phyloP scores from a whole-genome alignment of 179 eudicot genomes.

The Beta corolliflora region DNA sequence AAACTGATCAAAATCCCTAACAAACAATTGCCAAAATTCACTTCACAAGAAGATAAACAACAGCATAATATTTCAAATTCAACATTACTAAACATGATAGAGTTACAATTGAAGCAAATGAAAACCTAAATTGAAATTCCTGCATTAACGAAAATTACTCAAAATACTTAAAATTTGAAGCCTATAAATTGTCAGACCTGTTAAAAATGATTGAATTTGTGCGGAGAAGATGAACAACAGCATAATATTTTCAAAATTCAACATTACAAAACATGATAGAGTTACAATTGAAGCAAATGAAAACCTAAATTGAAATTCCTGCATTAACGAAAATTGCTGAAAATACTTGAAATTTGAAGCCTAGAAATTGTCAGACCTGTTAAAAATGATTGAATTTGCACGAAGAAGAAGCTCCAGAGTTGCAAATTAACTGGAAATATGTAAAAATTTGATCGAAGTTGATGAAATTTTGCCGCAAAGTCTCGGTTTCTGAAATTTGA shows the following conservation, averaged over 20 bases:
- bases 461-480: not conserved
- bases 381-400: conserved; percentile 9
- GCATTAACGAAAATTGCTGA: not conserved
- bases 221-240: not conserved
- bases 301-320: not conserved
- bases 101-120: not conserved
- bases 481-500: not conserved
- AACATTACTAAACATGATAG: not conserved
- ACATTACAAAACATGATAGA: not conserved
- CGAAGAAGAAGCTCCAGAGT: not conserved
- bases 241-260: not conserved
- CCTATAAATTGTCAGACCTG: conserved; percentile 6
- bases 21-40: not conserved
- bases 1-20: conserved; percentile 18
- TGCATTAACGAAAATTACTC: not conserved
- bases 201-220: conserved; percentile 7
- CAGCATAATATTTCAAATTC: not conserved
- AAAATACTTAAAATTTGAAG: not conserved
- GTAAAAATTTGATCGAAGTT: conserved; percentile 11
- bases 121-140: not conserved
- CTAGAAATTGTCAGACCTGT: conserved; percentile 9
- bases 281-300: not conserved
- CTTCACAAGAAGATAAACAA: not conserved
- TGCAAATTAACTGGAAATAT: not conserved
- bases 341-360: not conserved